Conservation (phyloP, 1,139 yeast species). For the Eremothecium coryli region DNA sequence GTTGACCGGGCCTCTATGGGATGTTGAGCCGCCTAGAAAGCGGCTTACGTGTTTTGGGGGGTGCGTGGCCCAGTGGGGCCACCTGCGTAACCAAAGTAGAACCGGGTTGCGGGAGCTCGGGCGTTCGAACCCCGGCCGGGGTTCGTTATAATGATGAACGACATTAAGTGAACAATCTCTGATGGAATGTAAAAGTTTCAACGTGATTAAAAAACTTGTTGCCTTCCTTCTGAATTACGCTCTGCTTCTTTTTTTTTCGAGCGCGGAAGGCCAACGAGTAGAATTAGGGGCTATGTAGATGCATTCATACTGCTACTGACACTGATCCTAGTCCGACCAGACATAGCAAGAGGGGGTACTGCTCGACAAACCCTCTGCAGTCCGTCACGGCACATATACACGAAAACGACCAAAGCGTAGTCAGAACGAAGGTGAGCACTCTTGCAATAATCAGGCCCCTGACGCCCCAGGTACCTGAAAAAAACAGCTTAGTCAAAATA, state of each 20-base stretch:
- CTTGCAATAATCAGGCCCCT: too few relatives aligned
- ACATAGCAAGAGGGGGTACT: too few relatives aligned
- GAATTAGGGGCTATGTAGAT: neutral
- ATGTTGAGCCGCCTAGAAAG: too few relatives aligned
- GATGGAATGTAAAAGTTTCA: conserved; percentile 19
- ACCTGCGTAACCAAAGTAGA: neutral
- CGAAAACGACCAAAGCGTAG: neutral
- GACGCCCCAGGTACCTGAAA: too few relatives aligned
- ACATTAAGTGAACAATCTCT: conserved; percentile 33
- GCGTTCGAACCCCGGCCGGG: neutral
- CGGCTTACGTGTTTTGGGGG: conserved; percentile 5
- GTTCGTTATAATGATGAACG: conserved; percentile 25
- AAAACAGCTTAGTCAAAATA: too few relatives aligned
- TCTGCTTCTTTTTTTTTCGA: neutral
- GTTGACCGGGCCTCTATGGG: too few relatives aligned
- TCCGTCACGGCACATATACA: too few relatives aligned
- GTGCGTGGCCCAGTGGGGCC: conserved; percentile 8
- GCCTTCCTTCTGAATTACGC: conserved; percentile 32
- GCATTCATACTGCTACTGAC: neutral
- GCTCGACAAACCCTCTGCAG: too few relatives aligned
- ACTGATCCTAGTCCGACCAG: too few relatives aligned
- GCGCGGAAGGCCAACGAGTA: neutral
- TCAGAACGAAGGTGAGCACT: conserved; percentile 24
- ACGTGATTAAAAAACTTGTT: conserved; percentile 31
- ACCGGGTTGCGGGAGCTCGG: neutral